Evolutionary conservation across 768 basidiomycete species (phyloP).

Genomic region (Rhodotorula taiwanensis): DNA sequence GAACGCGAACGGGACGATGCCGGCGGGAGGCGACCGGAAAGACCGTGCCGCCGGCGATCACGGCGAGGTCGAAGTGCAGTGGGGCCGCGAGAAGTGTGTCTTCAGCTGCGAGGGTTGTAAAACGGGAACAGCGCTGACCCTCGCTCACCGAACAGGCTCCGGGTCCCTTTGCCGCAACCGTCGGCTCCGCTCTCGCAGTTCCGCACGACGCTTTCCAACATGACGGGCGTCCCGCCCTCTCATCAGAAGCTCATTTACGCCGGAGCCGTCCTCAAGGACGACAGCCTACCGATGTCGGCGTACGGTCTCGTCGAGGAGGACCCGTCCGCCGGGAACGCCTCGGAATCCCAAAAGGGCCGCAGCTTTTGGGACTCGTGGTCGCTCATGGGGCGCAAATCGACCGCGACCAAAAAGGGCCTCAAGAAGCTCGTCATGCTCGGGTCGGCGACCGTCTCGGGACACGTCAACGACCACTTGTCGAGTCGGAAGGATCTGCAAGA

Average conservation of each 20-base stretch:
- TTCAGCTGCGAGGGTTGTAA: too few species aligned
- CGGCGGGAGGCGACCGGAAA: not conserved
- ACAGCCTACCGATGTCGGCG: conserved; percentile 51
- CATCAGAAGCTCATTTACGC: conserved; percentile 73
- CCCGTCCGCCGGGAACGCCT: not conserved
- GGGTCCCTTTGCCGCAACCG: conserved; percentile 55
- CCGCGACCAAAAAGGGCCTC: conserved; percentile 9
- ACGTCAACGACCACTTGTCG: conserved; percentile 31
- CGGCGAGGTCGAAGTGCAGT: conserved; percentile 38
- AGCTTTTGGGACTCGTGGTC: conserved; percentile 32
- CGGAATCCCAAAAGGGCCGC: not conserved
- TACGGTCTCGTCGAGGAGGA: conserved; percentile 28
- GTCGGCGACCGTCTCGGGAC: conserved; percentile 21
- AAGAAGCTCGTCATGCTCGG: conserved; percentile 37
- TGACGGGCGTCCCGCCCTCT: conserved; percentile 62
- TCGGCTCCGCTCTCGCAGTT: conserved; percentile 57
- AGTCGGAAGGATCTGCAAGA: conserved; percentile 22
- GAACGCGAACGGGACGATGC: too few species aligned
- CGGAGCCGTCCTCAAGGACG: conserved; percentile 85
- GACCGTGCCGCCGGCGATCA: conserved; percentile 3
- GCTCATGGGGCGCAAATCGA: conserved; percentile 1
- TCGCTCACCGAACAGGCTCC: conserved; percentile 51
- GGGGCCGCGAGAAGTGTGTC: conserved; percentile 40
- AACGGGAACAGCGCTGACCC: too few species aligned
- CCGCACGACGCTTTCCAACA: conserved; percentile 59